Percentiles rank a stretch among this genome's conserved stretches.
Conservation (phyloP, 208 protist species). For the Phytomonas sp. region DNA sequence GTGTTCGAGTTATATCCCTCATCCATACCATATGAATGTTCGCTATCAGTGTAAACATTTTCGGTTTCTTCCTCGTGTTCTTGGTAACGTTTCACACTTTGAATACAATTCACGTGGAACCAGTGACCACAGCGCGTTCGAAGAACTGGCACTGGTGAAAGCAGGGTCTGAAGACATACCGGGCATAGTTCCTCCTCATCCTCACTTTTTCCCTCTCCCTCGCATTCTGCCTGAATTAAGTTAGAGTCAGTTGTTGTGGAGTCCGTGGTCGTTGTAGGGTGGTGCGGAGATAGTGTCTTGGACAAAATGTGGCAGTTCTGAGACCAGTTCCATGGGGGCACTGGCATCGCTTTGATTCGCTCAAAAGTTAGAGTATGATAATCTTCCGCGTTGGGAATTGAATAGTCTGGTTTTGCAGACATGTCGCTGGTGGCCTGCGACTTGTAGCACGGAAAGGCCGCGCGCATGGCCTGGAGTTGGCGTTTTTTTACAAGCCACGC, state of each 20-base stretch:
- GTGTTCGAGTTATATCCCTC: constrained; percentile 15
- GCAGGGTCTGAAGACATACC: constrained; percentile 29
- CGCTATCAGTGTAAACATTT: too few species aligned
- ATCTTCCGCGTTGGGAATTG: constrained; percentile 7
- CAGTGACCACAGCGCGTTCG: constrained; percentile 32
- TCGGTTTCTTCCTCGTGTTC: too few species aligned
- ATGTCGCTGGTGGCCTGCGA: too few species aligned
- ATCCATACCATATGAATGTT: neutral
- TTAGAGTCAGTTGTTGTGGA: too few species aligned
- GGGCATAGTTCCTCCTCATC: constrained; percentile 23
- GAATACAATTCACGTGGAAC: constrained; percentile 46
- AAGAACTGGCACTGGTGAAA: constrained; percentile 18
- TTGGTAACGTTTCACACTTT: constrained; percentile 6
- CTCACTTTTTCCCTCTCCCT: neutral
- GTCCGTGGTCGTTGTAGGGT: too few species aligned
- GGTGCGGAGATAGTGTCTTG: neutral
- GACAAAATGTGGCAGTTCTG: constrained; percentile 12
- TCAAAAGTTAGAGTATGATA: constrained; percentile 15
- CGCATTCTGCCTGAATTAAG: neutral
- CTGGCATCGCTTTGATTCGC: constrained; percentile 15
- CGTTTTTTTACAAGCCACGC: constrained; percentile 21
- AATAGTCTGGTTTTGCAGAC: too few species aligned
- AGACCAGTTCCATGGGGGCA: constrained; percentile 14
- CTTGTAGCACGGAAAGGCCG: neutral
- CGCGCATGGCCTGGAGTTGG: constrained; percentile 14